phyloP scores from a whole-genome alignment of 2,329 filamentous ascomycete species.

The Colletotrichum eleusines region DNA sequence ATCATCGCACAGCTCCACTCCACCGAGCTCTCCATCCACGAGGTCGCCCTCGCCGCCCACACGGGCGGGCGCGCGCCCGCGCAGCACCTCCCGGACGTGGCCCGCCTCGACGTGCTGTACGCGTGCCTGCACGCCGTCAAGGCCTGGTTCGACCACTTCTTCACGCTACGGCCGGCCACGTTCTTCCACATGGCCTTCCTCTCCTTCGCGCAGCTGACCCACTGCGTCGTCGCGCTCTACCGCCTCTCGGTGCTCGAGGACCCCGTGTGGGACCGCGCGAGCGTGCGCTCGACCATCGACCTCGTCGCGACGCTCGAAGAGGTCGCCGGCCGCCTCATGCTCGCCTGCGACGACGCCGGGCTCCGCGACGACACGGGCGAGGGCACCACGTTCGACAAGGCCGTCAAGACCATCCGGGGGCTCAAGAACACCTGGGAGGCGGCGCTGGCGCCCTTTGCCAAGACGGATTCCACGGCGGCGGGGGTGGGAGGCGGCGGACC shows the following conservation, averaged over 20 bases:
- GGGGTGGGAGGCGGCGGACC: neutral
- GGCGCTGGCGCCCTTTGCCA: slow-evolving; percentile 44
- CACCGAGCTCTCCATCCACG: slow-evolving; percentile 54
- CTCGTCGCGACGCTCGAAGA: slow-evolving; percentile 49
- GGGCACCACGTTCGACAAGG: slow-evolving; percentile 50
- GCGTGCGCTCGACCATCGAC: slow-evolving; percentile 50
- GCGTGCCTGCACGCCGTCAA: slow-evolving; percentile 48
- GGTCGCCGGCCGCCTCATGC: slow-evolving; percentile 41
- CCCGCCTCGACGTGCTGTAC: slow-evolving; percentile 47
- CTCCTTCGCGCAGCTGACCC: slow-evolving; percentile 51
- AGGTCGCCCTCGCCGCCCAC: slow-evolving; percentile 47
- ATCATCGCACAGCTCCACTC: slow-evolving; percentile 52
- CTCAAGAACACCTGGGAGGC: slow-evolving; percentile 53
- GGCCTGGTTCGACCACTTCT: slow-evolving; percentile 49
- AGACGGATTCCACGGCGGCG: neutral
- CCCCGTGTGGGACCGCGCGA: slow-evolving; percentile 53
- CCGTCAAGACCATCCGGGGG: slow-evolving; percentile 52
- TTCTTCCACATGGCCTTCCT: slow-evolving; percentile 51
- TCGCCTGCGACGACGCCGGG: slow-evolving; percentile 20
- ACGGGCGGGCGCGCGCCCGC: slow-evolving; percentile 33
- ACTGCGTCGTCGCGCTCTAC: slow-evolving; percentile 50
- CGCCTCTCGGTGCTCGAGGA: slow-evolving; percentile 52
- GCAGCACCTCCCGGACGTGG: slow-evolving; percentile 43
- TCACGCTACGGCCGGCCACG: slow-evolving; percentile 46
- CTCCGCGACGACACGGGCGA: slow-evolving; percentile 44